Evolutionary conservation across 2,329 filamentous ascomycete species (phyloP).

Genomic region (Ceratocystiopsis brevicomis): DNA sequence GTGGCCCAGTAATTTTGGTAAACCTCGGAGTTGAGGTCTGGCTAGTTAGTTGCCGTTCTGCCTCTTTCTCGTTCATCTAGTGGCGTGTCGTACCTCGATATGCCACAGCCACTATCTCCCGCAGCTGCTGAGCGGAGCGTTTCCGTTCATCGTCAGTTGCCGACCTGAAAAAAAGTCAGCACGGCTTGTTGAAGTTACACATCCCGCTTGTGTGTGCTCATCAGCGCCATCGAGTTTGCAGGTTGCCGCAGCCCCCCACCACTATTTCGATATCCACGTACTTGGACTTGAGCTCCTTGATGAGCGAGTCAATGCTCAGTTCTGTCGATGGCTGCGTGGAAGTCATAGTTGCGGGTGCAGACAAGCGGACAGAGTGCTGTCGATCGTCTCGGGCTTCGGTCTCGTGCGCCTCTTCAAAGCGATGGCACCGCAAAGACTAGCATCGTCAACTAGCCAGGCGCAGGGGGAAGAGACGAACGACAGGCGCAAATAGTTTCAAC

Average conservation of each 20-base stretch:
- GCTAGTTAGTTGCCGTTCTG: not conserved
- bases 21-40: conserved; percentile 61
- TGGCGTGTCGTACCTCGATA: conserved; percentile 29
- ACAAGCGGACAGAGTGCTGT: not conserved
- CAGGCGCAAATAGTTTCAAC: too few species aligned
- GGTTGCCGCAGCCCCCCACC: not conserved
- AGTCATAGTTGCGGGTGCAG: conserved; percentile 7
- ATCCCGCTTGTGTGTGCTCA: too few species aligned
- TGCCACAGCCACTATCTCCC: conserved; percentile 34
- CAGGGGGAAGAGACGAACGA: not conserved
- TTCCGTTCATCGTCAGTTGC: conserved; percentile 28
- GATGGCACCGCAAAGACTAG: conserved; percentile 6
- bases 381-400: too few species aligned
- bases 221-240: too few species aligned
- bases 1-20: conserved; percentile 44
- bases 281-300: conserved; percentile 37
- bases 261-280: conserved; percentile 12
- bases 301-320: conserved; percentile 34
- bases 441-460: conserved; percentile 6
- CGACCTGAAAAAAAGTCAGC: conserved; percentile 7
- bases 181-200: not conserved
- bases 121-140: conserved; percentile 34
- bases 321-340: conserved; percentile 23
- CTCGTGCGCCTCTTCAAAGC: conserved; percentile 6
- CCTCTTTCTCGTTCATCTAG: not conserved